phyloP scores from a whole-genome alignment of 495 filamentous ascomycete genomes.

The Trichodelitschia bisporula region DNA sequence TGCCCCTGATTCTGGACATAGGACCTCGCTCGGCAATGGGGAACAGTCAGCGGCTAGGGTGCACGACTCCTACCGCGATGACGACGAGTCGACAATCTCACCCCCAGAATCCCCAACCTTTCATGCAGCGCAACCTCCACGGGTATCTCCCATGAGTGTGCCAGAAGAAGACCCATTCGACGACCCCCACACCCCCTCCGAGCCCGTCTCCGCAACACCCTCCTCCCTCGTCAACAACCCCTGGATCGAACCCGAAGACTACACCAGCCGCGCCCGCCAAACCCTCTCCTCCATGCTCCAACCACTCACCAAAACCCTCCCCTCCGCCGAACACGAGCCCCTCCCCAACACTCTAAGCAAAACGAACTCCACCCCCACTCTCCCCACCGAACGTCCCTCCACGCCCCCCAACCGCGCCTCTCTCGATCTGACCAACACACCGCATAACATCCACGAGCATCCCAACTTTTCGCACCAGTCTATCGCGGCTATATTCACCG shows the following conservation, averaged over 20 bases:
- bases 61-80: too few relatives aligned
- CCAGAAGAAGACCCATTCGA: too few relatives aligned
- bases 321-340: not conserved
- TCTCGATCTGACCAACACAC: not conserved
- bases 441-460: not conserved
- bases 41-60: constrained; percentile 8
- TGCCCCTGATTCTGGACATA: not conserved
- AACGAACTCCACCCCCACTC: not conserved
- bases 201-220: too few relatives aligned
- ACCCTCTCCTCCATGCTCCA: too few relatives aligned
- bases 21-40: constrained; percentile 13
- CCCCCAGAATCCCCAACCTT: too few relatives aligned
- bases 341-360: not conserved
- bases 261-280: too few relatives aligned
- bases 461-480: constrained; percentile 3
- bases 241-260: too few relatives aligned
- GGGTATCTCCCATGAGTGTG: too few relatives aligned
- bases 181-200: too few relatives aligned
- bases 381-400: not conserved
- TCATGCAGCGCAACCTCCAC: too few relatives aligned
- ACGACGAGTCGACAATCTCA: too few relatives aligned
- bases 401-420: not conserved
- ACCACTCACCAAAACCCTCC: not conserved
- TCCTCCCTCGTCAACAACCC: too few relatives aligned
- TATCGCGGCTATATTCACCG: constrained; percentile 14